These are phyloP conservation scores for Rhypophila decipiens DNA, from an alignment of 495 filamentous ascomycete species.

Conservation along the genomic window DNA sequence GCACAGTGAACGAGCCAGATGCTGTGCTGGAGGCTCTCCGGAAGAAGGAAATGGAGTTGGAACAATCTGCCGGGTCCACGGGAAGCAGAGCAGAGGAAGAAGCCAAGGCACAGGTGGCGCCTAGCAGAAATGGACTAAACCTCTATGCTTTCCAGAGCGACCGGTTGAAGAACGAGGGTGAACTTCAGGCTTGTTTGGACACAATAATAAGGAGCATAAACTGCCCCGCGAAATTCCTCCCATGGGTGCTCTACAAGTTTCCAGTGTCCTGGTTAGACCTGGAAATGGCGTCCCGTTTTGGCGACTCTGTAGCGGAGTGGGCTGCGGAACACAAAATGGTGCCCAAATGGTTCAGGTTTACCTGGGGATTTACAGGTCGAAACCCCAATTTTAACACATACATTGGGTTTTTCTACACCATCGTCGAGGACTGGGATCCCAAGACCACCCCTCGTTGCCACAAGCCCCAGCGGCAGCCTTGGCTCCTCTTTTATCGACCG, in stretches of 20 bases:
- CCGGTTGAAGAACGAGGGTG: too few species aligned
- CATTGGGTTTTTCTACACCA: constrained; percentile 41
- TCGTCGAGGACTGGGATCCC: constrained; percentile 30
- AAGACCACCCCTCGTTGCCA: constrained; percentile 5
- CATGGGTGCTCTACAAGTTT: constrained; percentile 19
- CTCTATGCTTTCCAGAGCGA: too few species aligned
- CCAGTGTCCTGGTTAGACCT: constrained; percentile 33
- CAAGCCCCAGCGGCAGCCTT: constrained; percentile 23
- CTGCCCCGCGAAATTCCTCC: background rate
- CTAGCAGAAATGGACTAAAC: too few species aligned
- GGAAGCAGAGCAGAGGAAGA: background rate
- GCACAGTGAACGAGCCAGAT: constrained; percentile 35
- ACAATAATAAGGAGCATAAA: background rate
- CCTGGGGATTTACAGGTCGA: constrained; percentile 9
- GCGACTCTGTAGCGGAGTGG: constrained; percentile 13
- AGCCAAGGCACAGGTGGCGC: too few species aligned
- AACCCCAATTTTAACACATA: constrained; percentile 26
- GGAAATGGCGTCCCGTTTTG: constrained; percentile 29
- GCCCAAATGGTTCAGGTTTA: constrained; percentile 26
- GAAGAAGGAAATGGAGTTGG: constrained; percentile 3
- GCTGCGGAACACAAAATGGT: constrained; percentile 22
- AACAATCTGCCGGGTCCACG: background rate
- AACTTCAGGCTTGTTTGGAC: too few species aligned
- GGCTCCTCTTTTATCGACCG: constrained; percentile 35
- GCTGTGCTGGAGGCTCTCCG: constrained; percentile 19